Evolutionary conservation across 345 rosid species (phyloP).

Genomic region (Passiflora organensis): DNA sequence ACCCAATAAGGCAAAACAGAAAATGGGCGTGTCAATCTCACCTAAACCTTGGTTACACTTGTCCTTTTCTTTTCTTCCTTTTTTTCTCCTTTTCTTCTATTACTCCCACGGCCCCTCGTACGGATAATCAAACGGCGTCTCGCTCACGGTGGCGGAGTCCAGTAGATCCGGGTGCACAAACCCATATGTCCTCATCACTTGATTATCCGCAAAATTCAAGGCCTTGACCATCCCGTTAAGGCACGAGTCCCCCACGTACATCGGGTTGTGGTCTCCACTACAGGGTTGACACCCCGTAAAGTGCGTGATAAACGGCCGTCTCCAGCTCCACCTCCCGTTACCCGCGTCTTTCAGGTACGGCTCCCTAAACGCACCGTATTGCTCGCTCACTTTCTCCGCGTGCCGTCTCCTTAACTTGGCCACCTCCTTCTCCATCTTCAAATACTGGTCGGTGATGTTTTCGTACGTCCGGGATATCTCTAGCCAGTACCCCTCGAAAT

Average conservation of each 20-base stretch:
- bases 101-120: constrained; percentile 70
- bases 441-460: constrained; percentile 51
- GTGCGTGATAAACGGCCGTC: constrained; percentile 82
- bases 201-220: constrained; percentile 90
- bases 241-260: constrained; percentile 72
- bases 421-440: constrained; percentile 43
- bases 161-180: constrained; percentile 61
- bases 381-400: constrained; percentile 79
- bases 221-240: constrained; percentile 75
- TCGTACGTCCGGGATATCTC: constrained; percentile 46
- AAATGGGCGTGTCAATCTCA: neutral
- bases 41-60: too few relatives aligned
- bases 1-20: too few relatives aligned
- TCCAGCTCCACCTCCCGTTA: constrained; percentile 47
- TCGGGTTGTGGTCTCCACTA: constrained; percentile 73
- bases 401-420: constrained; percentile 57
- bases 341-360: constrained; percentile 42
- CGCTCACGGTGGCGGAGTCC: constrained; percentile 46
- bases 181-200: constrained; percentile 77
- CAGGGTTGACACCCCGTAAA: constrained; percentile 97
- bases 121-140: constrained; percentile 74
- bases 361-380: constrained; percentile 62
- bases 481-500: constrained; percentile 74
- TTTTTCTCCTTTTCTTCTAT: too few relatives aligned
- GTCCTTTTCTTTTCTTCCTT: too few relatives aligned